Conservation (phyloP, 2,329 filamentous ascomycete species). For the Fusarium xylarioides region DNA sequence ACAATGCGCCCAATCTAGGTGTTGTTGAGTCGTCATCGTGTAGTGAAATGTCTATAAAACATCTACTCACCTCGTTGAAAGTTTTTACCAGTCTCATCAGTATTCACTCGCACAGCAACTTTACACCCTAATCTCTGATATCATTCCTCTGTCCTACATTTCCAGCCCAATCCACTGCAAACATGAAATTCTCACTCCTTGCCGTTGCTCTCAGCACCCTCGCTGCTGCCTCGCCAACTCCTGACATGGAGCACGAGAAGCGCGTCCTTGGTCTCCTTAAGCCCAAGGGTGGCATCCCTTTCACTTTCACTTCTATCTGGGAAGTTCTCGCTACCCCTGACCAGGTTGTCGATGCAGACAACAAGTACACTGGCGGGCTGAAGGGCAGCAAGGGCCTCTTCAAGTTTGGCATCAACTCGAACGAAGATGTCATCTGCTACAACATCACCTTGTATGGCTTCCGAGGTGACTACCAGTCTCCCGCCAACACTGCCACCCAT, state of each 20-base stretch:
- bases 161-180: not conserved
- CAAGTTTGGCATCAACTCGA: constrained; percentile 62
- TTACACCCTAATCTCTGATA: not conserved
- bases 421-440: constrained; percentile 55
- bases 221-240: constrained; percentile 35
- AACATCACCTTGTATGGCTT: constrained; percentile 62
- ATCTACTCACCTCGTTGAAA: not conserved
- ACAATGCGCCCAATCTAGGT: not conserved
- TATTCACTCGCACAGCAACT: not conserved
- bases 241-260: constrained; percentile 33
- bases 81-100: not conserved
- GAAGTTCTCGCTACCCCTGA: constrained; percentile 57
- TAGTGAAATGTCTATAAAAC: constrained; percentile 20
- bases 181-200: constrained; percentile 41
- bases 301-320: constrained; percentile 60
- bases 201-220: constrained; percentile 35
- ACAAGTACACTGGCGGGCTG: constrained; percentile 51
- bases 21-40: not conserved
- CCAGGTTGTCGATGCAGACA: constrained; percentile 57
- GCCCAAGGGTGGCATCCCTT: constrained; percentile 36
- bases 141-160: not conserved
- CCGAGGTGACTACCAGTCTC: constrained; percentile 59
- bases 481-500: constrained; percentile 62
- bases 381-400: constrained; percentile 57
- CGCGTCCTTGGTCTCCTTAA: constrained; percentile 28